These are phyloP conservation scores for Guadua angustifolia DNA, from an alignment of 176 grass and related monocot genomes.

Conservation along the genomic window DNA sequence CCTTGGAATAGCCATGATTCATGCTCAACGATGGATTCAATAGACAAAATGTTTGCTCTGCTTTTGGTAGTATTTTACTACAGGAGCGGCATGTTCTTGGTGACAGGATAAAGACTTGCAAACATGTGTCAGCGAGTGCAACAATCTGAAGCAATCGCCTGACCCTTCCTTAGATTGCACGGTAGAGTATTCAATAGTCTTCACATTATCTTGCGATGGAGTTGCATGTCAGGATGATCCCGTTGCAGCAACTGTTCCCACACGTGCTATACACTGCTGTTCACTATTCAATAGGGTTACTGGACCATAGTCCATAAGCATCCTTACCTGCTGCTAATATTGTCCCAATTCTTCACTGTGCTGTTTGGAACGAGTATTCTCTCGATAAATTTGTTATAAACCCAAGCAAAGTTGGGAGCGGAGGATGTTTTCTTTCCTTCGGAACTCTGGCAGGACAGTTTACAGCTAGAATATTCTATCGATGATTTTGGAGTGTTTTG, in stretches of 20 bases:
- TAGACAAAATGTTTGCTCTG: neutral
- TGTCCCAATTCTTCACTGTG: neutral
- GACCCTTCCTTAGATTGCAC: slow-evolving; percentile 42
- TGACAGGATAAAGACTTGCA: slow-evolving; percentile 26
- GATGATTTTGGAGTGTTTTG: neutral
- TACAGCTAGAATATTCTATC: neutral
- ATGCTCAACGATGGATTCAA: neutral
- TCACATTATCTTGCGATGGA: neutral
- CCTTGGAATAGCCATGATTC: neutral
- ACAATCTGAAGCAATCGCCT: slow-evolving; percentile 36
- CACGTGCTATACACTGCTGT: neutral
- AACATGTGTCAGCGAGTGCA: slow-evolving; percentile 34
- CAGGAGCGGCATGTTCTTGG: neutral
- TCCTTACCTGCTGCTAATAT: neutral
- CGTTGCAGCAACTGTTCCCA: neutral
- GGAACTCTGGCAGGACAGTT: neutral
- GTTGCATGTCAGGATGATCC: neutral
- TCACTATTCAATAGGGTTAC: neutral
- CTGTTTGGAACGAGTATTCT: neutral
- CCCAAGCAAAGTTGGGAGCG: neutral
- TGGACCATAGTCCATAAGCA: neutral
- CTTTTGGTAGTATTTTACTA: slow-evolving; percentile 16
- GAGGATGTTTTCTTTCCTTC: neutral
- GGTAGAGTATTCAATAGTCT: neutral
- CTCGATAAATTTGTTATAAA: no score